Percentiles rank a stretch among this genome's conserved stretches.
phyloP scores from a whole-genome alignment of 1,139 yeast species.

The Candida dubliniensis region DNA sequence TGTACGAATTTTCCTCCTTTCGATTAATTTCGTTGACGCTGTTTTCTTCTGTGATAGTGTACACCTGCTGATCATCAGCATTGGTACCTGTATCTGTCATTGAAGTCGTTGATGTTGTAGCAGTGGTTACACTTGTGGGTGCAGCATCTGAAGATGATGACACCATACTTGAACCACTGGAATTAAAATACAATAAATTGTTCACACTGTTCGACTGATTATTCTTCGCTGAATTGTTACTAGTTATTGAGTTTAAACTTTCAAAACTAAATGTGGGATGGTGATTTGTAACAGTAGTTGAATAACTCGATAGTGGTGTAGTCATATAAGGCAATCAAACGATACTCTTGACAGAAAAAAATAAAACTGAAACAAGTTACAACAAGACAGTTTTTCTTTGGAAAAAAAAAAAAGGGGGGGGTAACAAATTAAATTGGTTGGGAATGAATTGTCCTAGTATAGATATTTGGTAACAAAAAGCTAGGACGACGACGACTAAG shows the following conservation, averaged over 20 bases:
- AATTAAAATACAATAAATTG: constrained; percentile 2
- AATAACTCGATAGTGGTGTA: background rate
- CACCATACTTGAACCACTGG: constrained; percentile 4
- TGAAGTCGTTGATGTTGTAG: constrained; percentile 1
- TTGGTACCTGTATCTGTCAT: background rate
- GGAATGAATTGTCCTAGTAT: background rate
- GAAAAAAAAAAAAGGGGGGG: background rate
- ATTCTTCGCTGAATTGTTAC: background rate
- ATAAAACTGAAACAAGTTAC: background rate
- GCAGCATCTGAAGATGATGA: constrained; percentile 2
- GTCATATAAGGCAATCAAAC: background rate
- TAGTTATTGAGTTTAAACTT: background rate
- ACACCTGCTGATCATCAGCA: background rate
- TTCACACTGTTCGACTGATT: constrained; percentile 2
- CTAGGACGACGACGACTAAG: too few relatives aligned
- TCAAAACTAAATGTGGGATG: constrained; percentile 2
- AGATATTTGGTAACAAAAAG: too few relatives aligned
- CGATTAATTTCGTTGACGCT: background rate
- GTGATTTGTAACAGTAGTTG: constrained; percentile 1
- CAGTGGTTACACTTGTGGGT: background rate
- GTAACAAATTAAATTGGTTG: background rate
- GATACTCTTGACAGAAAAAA: background rate
- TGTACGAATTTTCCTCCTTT: background rate
- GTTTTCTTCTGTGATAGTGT: background rate
- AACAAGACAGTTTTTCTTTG: background rate